Evolutionary conservation across 208 protist species (phyloP).

Genomic region (Porcisia hertigi): DNA sequence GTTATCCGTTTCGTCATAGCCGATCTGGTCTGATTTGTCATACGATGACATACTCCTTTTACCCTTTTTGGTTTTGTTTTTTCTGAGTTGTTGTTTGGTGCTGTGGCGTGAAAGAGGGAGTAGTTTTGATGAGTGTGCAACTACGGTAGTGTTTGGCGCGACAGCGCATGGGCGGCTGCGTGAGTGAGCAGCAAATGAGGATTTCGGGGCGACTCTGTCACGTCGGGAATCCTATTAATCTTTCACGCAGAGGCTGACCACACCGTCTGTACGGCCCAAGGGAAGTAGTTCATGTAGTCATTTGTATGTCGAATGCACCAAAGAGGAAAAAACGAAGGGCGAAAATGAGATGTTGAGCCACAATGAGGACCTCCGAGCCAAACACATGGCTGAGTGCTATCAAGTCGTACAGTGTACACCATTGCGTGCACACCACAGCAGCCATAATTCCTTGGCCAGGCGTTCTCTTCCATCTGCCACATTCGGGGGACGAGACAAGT

Average conservation of each 20-base stretch:
- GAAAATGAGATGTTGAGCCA: background rate
- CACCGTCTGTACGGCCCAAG: background rate
- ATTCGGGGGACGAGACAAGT: background rate
- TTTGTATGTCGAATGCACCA: background rate
- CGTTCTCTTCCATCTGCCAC: background rate
- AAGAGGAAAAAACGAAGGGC: background rate
- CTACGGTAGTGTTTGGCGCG: too few species aligned
- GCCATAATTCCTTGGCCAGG: background rate
- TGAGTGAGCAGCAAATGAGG: background rate
- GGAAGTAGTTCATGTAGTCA: background rate
- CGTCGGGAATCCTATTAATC: background rate
- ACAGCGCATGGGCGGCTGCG: background rate
- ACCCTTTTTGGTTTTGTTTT: background rate
- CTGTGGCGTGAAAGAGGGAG: too few species aligned
- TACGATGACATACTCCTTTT: constrained; percentile 61
- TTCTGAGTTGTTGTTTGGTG: background rate
- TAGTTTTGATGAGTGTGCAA: too few species aligned
- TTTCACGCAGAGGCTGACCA: background rate
- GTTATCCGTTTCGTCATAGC: constrained; percentile 79
- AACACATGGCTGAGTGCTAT: background rate
- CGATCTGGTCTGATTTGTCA: constrained; percentile 84
- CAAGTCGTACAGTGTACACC: background rate
- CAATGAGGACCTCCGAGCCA: background rate
- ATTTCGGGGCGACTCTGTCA: background rate
- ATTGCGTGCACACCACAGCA: too few species aligned